Base-by-base conservation (phyloP, 768 basidiomycete species). In the Hemileccinum impolitum region DNA sequence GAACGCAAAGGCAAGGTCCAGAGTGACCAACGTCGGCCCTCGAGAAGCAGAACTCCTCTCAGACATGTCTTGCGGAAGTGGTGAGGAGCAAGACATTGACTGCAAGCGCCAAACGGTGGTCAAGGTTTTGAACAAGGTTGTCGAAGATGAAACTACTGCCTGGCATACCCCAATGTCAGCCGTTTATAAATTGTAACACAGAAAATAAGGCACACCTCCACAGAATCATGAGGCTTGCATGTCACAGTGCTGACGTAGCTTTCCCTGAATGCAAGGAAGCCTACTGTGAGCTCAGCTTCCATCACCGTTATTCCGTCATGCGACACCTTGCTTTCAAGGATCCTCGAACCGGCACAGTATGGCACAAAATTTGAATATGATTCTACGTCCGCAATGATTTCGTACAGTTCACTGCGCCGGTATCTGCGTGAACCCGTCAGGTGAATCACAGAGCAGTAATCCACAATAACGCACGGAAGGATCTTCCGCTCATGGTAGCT, bases 321-420 rank as follows among this genome's bases (percentile, higher is more conserved):
- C 61, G 56, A 35, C 55, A 50, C 13, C 26, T 48, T 45, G 50
- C 50, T 57, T 39, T 55, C 43, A 34, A 94, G 71, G 48, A 94
- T 76, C 19, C 79, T 79, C 5, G 92, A 87, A 18, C 73, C 72
- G 12, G 79, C 81, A 71, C 94, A 96, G 67, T 90, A 95, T 6
- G 96, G 95, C 45, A 99, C 73, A 65, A 97, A 99, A 50, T 71
- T 73, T 10, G 83, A 78, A 66, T 98, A 99, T 2, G 89, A 88
- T 14, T 75, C 81, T 23, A 97, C 87, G 68, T 98, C 85, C 13
- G 93, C 80, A 46, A 99, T 91, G 51, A 98, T 69, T 8, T 81
- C 71, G 70, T 94, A 98, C 4, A 98, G 75, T 66, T 96, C 82
- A 43, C 75, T 74, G 53, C 78, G 84, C 15, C 74, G 77, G 63